Evolutionary conservation across 371 early-diverging fungal species (phyloP).

Genomic region (Umbelopsis sp.): DNA sequence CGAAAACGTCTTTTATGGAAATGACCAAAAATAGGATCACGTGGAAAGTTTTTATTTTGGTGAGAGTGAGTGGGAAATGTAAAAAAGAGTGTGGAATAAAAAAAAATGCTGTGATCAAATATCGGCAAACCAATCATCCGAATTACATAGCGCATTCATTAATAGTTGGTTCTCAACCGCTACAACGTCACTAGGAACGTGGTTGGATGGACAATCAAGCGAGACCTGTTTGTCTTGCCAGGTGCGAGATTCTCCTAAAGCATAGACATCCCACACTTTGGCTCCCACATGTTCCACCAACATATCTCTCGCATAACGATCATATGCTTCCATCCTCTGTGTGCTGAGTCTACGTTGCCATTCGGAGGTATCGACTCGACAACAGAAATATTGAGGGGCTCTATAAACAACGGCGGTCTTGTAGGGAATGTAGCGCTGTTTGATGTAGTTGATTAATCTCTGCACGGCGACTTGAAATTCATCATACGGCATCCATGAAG

Average conservation of each 20-base stretch:
- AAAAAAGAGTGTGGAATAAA: neutral
- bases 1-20: too few relatives aligned
- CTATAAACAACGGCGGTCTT: constrained; percentile 48
- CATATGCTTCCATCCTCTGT: constrained; percentile 42
- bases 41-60: neutral
- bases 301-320: constrained; percentile 29
- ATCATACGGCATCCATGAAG: constrained; percentile 42
- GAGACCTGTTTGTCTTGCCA: constrained; percentile 38
- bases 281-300: constrained; percentile 36
- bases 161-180: constrained; percentile 55
- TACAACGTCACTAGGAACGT: constrained; percentile 47
- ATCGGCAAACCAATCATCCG: constrained; percentile 12
- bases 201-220: constrained; percentile 46
- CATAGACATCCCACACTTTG: constrained; percentile 44
- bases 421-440: constrained; percentile 29
- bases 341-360: constrained; percentile 44
- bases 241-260: constrained; percentile 37
- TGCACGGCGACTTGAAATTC: constrained; percentile 36
- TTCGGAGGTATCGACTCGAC: constrained; percentile 44
- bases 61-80: neutral
- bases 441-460: constrained; percentile 31
- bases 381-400: constrained; percentile 59
- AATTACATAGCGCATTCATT: constrained; percentile 43
- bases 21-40: constrained; percentile 5
- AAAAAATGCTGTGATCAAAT: neutral